Evolutionary conservation across 2,329 filamentous ascomycete species (phyloP), one percentile per base, ranked within the genome.

Genomic region (Penicillium sp.): DNA sequence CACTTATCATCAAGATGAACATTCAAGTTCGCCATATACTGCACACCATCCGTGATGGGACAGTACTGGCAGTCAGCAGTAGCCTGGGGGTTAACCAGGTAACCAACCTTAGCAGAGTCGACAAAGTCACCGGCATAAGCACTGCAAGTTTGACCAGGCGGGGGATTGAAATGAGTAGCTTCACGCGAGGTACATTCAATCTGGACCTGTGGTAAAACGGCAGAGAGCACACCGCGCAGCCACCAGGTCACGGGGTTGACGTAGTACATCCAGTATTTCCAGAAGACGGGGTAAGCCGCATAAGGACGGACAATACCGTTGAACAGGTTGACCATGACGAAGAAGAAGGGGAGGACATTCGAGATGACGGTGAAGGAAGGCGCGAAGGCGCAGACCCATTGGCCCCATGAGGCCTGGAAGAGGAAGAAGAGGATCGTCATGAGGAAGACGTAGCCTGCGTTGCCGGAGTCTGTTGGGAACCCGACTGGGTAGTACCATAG

Each of bases 351-450:
- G 5, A 91, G 77, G 22, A 87, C 72, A 67, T 92, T 91, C 41
- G 84, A 85, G 61, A 92, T 90, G 60, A 91, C 88, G 0, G 88
- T 90, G 74, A 91, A 91, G 38, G 80, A 86, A 0, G 89, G 89
- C 0, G 89, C 88, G 71, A 91, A 91, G 0, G 90, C 89, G 60
- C 86, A 89, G 63, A 94, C 90, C 88, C 88, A 93, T 69, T 91
- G 89, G 19, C 88, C 90, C 89, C 87, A 92, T 62, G 80, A 85
- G 31, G 82, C 82, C 70, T 86, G 83, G 79, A 91, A 92, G 8
- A 92, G 72, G 77, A 86, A 90, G 76, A 91, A 91, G 0, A 93
- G 80, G 66, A 92, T 76, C 0, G 83, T 84, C 87, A 94, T 91
- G 26, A 93, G 75, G 76, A 88, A 93, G 16, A 87, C 83, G 69